Base-by-base conservation (phyloP, 768 basidiomycete species). In the Mycena haematopus region DNA sequence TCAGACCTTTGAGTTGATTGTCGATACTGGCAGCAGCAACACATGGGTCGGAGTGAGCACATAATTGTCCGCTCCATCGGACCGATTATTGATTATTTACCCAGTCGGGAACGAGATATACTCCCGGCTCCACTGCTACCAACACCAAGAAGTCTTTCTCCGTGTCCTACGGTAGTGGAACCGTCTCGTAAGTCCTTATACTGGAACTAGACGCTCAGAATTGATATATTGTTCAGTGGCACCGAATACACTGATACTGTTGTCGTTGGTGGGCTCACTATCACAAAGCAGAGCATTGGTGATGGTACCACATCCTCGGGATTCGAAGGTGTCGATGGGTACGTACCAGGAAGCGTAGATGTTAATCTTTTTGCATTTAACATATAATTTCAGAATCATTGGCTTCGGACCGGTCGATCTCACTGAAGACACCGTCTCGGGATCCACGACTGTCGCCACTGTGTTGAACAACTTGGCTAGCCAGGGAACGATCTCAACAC, bases 1-100 rank as follows among this genome's bases (percentile, higher is more conserved):
- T 36, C 56, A 56, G 56, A 56, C 56, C n/a, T 56, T 56, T 21
- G 27, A 56, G 22, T 21, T 56, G 33, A 56, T 56, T 33, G 42
- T 56, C 35, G 56, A 56, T 24, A 56, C 56, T 29, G 56, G 36
- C 9, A 13, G 11, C 14, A 13, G 11, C 45, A 56, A 56, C 45
- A 47, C 46, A 3, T 56, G 56, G 56, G 56, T 56, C 17, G 56
- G 56, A 14, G 44, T 44, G 13, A 25, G 4, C 19, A 49, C 46
- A 36, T 14, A 15, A 9, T 36, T 36, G 36, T 36, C 13, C 36
- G 36, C 14, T 36, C 14, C 36, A 6, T 4, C 13, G 13, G 36
- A 36, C 36, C 6, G 36, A 36, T 13, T 14, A 36, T 36, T 36
- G 36, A 36, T 36, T 13, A 10, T 36, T 36, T 36, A 3, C 13